Base-by-base conservation (phyloP, 2,329 filamentous ascomycete species). In the Gremmenia infestans region DNA sequence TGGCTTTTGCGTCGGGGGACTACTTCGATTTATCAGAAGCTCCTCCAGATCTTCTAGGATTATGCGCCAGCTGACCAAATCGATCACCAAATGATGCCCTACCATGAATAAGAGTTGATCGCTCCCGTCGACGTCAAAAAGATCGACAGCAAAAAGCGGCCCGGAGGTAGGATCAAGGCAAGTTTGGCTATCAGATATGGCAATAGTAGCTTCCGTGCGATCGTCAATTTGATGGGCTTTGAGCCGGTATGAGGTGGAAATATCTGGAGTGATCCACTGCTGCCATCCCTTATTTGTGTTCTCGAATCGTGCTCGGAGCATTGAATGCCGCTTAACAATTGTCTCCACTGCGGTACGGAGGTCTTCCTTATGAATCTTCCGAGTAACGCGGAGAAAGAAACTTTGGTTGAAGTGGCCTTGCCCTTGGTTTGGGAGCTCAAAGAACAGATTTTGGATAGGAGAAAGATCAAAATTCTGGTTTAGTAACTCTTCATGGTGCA, bases 271-370 rank as follows among this genome's bases (percentile, higher is more conserved):
- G 19, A 74, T 59, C 1, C 56, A 58, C 53, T 75, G 73, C 36
- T 59, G 60, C 72, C 72, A 73, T 5, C 36, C 54, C 1, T 60
- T 62, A 5, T 57, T 56, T 8, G 37, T 43, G 2, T 63, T 63
- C n/a, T 48, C 39, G 52, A 73, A 76, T 7, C 73, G 68, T 12
- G 68, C 72, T 35, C 72, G 67, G 2, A 76, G 61, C 71, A 76
- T 73, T 4, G 72, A 69, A 54, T 76, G 73, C 14, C 62, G 66
- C 9, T 60, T 53, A 1, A 73, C 65, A 5, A 75, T 54, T 0
- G 65, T 63, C 19, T 62, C 59, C 2, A 75, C 52, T 1, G 72
- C 72, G 2, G 15, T 12, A 17, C 23, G 15, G 2, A 61, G 32
- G 8, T 43, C 17, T 47, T 36, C 23, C 32, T 45, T 43, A 19